Evolutionary conservation across 2,329 filamentous ascomycete genomes (phyloP), one percentile per base, ranked within the genome.

Genomic region (Lachnellula cervina): DNA sequence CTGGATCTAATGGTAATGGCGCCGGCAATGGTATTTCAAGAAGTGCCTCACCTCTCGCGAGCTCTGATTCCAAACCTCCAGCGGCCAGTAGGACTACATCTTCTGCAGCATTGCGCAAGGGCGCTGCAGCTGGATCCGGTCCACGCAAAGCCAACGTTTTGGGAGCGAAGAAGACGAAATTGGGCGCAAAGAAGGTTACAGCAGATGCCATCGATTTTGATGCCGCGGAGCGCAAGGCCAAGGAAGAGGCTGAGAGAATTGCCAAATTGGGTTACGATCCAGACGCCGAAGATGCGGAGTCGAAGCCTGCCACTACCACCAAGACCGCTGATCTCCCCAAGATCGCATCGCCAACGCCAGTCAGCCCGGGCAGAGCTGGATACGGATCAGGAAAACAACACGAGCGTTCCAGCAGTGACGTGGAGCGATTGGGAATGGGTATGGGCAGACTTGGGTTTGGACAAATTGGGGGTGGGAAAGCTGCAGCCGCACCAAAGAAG

Each of bases 211-310:
- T 99, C 60, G 93, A 99, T 75, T 99, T 99, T 68, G 94, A 99
- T 62, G 94, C 93, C 72, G 94, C 92, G 3, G 94, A 99, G 78
- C 90, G 89, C 73, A 96, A 95, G 75, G 94, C 94, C 44, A 96
- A 93, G 72, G 94, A 97, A 73, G 94, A 99, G 73, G 94, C 92
- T 2, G 94, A 97, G 73, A 87, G 94, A 64, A 94, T 97, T 69
- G 91, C 88, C 71, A 96, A 96, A 75, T 78, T 99, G 21, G 94
- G 94, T 40, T 99, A 99, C 68, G 91, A 99, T 66, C 90, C 92
- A 0, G 88, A 97, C 61, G 92, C 90, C 19, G 93, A 96, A 72
- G 75, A 73, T 23, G 70, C 74, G 61, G 72, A 75, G 21, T 69
- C 70, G 38, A 77, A 79, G 62, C 60, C 66, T 49, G 35, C 66